Conservation (phyloP, 2,329 filamentous ascomycete species). For the Hypomyces rosellus region DNA sequence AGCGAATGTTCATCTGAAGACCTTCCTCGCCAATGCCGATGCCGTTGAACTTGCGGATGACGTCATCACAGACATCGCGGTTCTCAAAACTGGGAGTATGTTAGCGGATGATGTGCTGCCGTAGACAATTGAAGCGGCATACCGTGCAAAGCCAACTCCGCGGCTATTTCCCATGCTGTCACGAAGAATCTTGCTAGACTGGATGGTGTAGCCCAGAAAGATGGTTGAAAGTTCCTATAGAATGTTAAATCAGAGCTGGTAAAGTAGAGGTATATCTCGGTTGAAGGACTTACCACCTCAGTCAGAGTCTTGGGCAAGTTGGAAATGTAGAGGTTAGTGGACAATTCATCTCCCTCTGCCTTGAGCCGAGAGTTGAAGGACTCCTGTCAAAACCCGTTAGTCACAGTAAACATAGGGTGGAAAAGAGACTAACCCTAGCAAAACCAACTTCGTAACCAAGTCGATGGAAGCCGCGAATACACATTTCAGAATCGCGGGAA, state of each 20-base stretch:
- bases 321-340: constrained; percentile 96
- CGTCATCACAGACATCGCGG: constrained; percentile 82
- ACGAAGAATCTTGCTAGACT: constrained; percentile 91
- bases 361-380: constrained; percentile 98
- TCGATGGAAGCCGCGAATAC: constrained; percentile 90
- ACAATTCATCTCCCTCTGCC: constrained; percentile 81
- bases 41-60: constrained; percentile 84
- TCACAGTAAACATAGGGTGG: background rate
- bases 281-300: constrained; percentile 62
- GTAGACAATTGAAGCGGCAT: constrained; percentile 24
- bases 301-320: constrained; percentile 90
- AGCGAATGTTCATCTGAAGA: constrained; percentile 86
- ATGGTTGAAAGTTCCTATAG: constrained; percentile 66
- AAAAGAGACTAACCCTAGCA: constrained; percentile 62
- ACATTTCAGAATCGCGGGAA: constrained; percentile 84
- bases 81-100: constrained; percentile 56
- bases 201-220: constrained; percentile 73
- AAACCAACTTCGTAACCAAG: constrained; percentile 97
- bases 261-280: background rate
- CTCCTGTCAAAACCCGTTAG: constrained; percentile 51
- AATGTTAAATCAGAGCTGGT: background rate
- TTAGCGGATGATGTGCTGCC: no score
- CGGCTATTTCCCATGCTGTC: constrained; percentile 89
- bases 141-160: constrained; percentile 96
- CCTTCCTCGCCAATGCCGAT: constrained; percentile 68